phyloP scores from a whole-genome alignment of 2,329 filamentous ascomycete genomes.

The Talaromyces sp. region DNA sequence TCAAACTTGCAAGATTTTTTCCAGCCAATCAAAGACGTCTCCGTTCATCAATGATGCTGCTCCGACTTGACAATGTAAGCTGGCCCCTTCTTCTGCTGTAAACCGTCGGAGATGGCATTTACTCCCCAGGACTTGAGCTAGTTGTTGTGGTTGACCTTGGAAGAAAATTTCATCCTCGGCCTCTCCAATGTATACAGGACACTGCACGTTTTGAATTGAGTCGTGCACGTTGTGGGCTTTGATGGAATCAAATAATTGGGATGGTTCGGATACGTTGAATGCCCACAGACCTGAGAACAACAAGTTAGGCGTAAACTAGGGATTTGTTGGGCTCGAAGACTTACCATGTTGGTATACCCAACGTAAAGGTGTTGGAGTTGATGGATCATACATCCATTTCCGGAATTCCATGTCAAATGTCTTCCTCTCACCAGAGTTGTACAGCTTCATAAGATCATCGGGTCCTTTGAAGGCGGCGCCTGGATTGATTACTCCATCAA shows the following conservation, averaged over 20 bases:
- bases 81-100: constrained; percentile 12
- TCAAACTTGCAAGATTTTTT: background rate
- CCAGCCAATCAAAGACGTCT: background rate
- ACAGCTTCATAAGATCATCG: constrained; percentile 11
- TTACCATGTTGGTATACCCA: constrained; percentile 2
- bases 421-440: constrained; percentile 6
- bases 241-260: constrained; percentile 18
- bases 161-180: constrained; percentile 16
- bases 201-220: constrained; percentile 15
- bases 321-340: background rate
- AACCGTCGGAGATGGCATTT: constrained; percentile 15
- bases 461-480: constrained; percentile 8
- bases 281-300: constrained; percentile 23
- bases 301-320: background rate
- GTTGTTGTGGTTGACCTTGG: constrained; percentile 12
- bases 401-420: background rate
- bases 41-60: constrained; percentile 6
- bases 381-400: constrained; percentile 1
- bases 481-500: constrained; percentile 35
- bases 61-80: constrained; percentile 18
- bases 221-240: constrained; percentile 13
- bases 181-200: constrained; percentile 18
- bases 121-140: constrained; percentile 15
- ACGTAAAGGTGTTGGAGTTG: background rate
- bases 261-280: constrained; percentile 24